Conservation (phyloP, 2,329 filamentous ascomycete species). For the Fragosphaeria purpurea region DNA sequence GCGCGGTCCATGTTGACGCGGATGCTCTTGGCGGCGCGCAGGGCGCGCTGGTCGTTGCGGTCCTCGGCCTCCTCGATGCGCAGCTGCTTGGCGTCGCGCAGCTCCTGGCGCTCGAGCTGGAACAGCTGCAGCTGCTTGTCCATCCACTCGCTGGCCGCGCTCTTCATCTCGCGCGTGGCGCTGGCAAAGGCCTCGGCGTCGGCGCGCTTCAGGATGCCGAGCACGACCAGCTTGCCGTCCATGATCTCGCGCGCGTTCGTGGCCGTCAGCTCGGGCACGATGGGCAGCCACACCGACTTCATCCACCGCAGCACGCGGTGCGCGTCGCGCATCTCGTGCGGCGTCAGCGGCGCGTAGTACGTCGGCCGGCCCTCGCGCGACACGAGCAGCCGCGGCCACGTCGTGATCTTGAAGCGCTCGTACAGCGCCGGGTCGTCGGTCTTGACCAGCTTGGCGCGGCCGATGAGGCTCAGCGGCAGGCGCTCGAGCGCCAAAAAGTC, state of each 20-base stretch:
- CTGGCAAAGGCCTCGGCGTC: constrained; percentile 68
- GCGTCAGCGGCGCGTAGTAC: constrained; percentile 80
- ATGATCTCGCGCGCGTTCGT: constrained; percentile 91
- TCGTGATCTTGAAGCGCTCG: constrained; percentile 86
- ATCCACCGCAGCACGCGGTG: constrained; percentile 80
- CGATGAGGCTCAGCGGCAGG: constrained; percentile 77
- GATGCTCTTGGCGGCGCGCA: constrained; percentile 81
- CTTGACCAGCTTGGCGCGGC: constrained; percentile 86
- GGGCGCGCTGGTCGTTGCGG: constrained; percentile 76
- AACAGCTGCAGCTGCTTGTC: constrained; percentile 89
- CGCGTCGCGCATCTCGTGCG: constrained; percentile 85
- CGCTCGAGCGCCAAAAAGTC: constrained; percentile 85
- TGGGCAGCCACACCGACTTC: constrained; percentile 89
- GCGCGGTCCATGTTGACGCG: constrained; percentile 83
- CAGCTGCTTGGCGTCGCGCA: constrained; percentile 88
- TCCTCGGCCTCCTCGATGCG: constrained; percentile 95
- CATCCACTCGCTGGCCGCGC: constrained; percentile 94
- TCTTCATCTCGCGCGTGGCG: constrained; percentile 85
- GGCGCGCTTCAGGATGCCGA: constrained; percentile 75
- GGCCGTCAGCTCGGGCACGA: constrained; percentile 87
- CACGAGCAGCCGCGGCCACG: constrained; percentile 88
- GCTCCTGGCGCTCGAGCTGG: constrained; percentile 84
- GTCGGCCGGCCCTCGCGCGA: constrained; percentile 80
- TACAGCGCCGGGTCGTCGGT: constrained; percentile 68
- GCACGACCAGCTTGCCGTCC: constrained; percentile 87